Evolutionary conservation across 2,329 filamentous ascomycete species (phyloP).

Genomic region (Paraphaeosphaeria minitans): DNA sequence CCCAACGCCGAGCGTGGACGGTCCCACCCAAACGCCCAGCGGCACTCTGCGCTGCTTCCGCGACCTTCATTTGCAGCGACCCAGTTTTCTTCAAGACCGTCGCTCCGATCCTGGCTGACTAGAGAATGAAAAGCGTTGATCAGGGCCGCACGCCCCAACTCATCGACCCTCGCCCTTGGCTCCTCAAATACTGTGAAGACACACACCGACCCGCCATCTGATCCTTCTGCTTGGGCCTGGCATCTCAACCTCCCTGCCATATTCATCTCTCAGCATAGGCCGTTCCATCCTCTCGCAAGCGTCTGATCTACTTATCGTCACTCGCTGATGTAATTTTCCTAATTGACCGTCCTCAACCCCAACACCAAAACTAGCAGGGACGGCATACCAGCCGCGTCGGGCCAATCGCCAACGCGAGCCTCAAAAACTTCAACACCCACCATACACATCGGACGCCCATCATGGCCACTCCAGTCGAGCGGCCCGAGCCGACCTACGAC

Average conservation of each 20-base stretch:
- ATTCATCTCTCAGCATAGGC: neutral
- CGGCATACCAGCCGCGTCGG: conserved; percentile 2
- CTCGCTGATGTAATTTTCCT: conserved; percentile 3
- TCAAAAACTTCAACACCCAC: neutral
- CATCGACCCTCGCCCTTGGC: conserved; percentile 18
- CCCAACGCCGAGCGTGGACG: conserved; percentile 21
- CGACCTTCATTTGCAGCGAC: conserved; percentile 20
- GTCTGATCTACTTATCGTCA: conserved; percentile 2
- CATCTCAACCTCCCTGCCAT: neutral
- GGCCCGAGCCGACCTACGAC: conserved; percentile 44
- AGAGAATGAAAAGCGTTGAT: conserved; percentile 30
- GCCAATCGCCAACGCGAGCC: neutral
- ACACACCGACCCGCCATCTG: conserved; percentile 5
- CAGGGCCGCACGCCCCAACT: conserved; percentile 23
- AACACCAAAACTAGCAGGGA: neutral
- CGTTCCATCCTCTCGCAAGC: neutral
- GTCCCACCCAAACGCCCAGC: conserved; percentile 19
- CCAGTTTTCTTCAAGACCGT: conserved; percentile 23
- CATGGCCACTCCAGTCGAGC: conserved; percentile 46
- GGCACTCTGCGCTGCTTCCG: conserved; percentile 2
- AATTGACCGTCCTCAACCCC: neutral
- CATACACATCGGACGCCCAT: conserved; percentile 9
- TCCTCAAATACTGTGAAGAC: conserved; percentile 25
- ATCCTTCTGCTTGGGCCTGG: neutral
- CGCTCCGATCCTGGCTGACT: conserved; percentile 12